Percentiles rank a stretch among this genome's conserved stretches.
These are phyloP conservation scores for Cyphellophora attinorum DNA, from an alignment of 2,329 filamentous ascomycete species.

Conservation along the genomic window DNA sequence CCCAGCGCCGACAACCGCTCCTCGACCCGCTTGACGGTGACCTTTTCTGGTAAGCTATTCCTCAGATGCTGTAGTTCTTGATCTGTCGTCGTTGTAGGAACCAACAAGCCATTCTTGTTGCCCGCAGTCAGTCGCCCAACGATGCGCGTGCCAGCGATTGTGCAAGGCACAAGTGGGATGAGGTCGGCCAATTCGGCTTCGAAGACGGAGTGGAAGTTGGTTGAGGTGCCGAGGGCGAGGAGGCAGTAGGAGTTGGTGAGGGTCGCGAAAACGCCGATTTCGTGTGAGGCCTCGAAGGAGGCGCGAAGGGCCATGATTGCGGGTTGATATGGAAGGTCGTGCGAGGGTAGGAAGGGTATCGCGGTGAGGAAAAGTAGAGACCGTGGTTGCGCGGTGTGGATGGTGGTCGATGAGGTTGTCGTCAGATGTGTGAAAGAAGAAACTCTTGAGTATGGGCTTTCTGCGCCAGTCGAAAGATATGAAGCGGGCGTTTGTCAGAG, in stretches of 20 bases:
- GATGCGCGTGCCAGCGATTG: constrained; percentile 92
- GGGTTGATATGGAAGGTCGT: background rate
- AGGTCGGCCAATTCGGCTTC: constrained; percentile 96
- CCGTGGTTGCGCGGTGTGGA: too few species aligned
- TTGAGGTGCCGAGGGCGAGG: constrained; percentile 85
- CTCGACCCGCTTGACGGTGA: constrained; percentile 96
- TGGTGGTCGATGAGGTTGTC: too few species aligned
- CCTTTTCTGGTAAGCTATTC: constrained; percentile 81
- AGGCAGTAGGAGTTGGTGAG: constrained; percentile 96
- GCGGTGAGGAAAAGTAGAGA: too few species aligned
- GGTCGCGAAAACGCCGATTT: constrained; percentile 88
- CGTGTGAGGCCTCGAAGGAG: constrained; percentile 42
- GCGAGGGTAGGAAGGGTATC: background rate
- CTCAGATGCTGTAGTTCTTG: constrained; percentile 96
- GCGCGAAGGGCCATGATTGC: constrained; percentile 37
- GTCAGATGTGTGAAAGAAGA: too few species aligned
- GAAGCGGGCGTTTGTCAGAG: too few species aligned
- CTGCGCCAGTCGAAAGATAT: too few species aligned
- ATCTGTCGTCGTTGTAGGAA: constrained; percentile 91
- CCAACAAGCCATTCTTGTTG: constrained; percentile 92
- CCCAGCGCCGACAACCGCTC: constrained; percentile 90
- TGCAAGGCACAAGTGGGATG: constrained; percentile 92
- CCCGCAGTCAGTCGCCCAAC: constrained; percentile 91
- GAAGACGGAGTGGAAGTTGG: constrained; percentile 99
- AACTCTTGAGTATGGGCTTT: too few species aligned